Conservation (phyloP, 1,139 yeast species). For the Komagataea norvegica region DNA sequence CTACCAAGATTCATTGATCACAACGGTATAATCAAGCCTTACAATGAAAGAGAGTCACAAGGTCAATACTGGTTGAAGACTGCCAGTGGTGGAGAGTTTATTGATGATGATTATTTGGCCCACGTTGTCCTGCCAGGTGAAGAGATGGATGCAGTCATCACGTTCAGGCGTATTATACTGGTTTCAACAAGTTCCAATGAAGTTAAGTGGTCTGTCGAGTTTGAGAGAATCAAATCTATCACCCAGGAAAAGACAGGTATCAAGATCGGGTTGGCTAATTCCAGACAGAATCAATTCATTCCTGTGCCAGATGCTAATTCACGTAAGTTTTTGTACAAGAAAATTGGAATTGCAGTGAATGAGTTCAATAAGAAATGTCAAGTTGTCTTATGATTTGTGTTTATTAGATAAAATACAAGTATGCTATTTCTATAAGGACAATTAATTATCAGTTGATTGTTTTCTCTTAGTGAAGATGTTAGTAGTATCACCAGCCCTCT, state of each 20-base stretch:
- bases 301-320: conserved; percentile 70
- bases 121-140: conserved; percentile 81
- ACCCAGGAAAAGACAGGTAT: conserved; percentile 80
- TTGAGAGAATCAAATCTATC: conserved; percentile 60
- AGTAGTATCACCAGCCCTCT: conserved; percentile 39
- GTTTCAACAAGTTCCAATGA: conserved; percentile 59
- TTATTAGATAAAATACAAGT: not conserved
- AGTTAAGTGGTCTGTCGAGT: conserved; percentile 61
- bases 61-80: conserved; percentile 92
- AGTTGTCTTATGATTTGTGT: conserved; percentile 18
- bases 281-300: conserved; percentile 66
- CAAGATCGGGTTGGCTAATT: conserved; percentile 55
- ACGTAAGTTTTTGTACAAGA: conserved; percentile 62
- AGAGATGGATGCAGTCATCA: conserved; percentile 71
- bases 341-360: conserved; percentile 75
- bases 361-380: conserved; percentile 62
- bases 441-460: not conserved
- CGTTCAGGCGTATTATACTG: conserved; percentile 66
- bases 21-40: conserved; percentile 70
- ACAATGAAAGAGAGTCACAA: conserved; percentile 78
- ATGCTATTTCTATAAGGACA: not conserved
- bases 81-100: conserved; percentile 73
- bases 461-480: conserved; percentile 9
- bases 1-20: conserved; percentile 71
- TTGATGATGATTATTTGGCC: conserved; percentile 73